Percentiles rank a stretch among this genome's conserved stretches.
Evolutionary conservation across 352 stramenopile species (phyloP).

Genomic region (Phytophthora sojae): DNA sequence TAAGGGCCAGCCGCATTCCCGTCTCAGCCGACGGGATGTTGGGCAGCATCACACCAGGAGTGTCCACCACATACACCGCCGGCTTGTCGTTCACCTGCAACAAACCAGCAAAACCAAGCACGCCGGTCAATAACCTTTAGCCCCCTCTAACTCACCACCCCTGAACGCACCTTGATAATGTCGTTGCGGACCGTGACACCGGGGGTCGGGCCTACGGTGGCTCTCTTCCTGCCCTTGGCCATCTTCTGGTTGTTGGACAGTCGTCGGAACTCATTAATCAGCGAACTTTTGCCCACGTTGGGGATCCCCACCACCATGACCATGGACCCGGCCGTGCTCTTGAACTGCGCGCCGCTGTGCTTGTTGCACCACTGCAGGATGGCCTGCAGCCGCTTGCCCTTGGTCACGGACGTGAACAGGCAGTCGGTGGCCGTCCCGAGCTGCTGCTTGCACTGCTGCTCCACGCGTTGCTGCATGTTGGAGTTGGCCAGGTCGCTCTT

Average conservation of each 20-base stretch:
- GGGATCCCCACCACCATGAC: constrained; percentile 91
- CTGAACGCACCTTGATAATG: constrained; percentile 82
- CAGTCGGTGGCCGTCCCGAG: constrained; percentile 52
- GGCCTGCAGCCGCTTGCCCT: constrained; percentile 73
- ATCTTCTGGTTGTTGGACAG: constrained; percentile 79
- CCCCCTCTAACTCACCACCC: background rate
- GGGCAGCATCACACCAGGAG: constrained; percentile 89
- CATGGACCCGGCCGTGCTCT: constrained; percentile 85
- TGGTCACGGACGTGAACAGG: constrained; percentile 85
- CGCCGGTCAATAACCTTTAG: constrained; percentile 17
- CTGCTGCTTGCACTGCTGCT: constrained; percentile 59
- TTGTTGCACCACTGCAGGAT: constrained; percentile 86
- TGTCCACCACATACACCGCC: constrained; percentile 91
- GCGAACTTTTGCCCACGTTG: constrained; percentile 92
- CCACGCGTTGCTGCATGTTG: constrained; percentile 84
- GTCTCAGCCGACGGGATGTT: constrained; percentile 84
- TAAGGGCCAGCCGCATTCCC: constrained; percentile 86
- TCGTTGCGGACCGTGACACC: constrained; percentile 89
- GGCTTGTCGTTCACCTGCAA: constrained; percentile 84
- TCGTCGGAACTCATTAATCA: constrained; percentile 89
- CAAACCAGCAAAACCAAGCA: constrained; percentile 3
- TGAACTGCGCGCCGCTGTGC: constrained; percentile 83
- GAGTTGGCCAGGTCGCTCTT: constrained; percentile 89
- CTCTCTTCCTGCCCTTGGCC: constrained; percentile 83
- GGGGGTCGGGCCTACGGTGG: constrained; percentile 81